Evolutionary conservation across 257 asterid genomes (phyloP).

Genomic region (Datura wrightii): DNA sequence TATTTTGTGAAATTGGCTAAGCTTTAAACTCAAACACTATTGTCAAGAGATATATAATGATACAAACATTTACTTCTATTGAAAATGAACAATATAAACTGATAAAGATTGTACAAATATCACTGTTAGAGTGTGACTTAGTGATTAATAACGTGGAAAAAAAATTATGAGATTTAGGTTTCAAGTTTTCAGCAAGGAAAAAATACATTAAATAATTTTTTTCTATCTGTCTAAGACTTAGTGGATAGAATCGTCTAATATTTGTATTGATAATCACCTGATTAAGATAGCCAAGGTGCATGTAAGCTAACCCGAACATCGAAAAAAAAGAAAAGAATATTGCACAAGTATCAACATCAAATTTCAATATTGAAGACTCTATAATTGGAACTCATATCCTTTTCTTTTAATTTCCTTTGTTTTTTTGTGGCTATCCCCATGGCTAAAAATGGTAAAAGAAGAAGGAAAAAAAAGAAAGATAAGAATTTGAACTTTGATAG

Average conservation of each 20-base stretch:
- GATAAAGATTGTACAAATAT: not conserved
- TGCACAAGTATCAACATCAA: not conserved
- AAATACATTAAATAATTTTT: not conserved
- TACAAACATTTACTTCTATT: not conserved
- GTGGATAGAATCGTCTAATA: not conserved
- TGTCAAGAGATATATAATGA: not conserved
- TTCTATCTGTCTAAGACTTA: accelerated
- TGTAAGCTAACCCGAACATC: not conserved
- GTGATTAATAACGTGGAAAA: not conserved
- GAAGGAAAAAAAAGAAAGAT: not conserved
- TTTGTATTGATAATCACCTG: not conserved
- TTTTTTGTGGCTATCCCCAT: not conserved
- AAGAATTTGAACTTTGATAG: not conserved
- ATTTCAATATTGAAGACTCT: not conserved
- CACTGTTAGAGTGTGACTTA: not conserved
- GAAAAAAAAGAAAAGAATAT: not conserved
- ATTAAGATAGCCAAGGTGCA: too few species aligned
- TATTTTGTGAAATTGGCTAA: conserved; percentile 24
- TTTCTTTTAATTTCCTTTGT: not conserved
- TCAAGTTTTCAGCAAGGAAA: not conserved
- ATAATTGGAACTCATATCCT: not conserved
- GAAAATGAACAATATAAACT: not conserved
- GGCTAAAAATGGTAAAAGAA: not conserved
- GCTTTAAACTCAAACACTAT: not conserved
- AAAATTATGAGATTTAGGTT: not conserved